Evolutionary conservation across 2,329 filamentous ascomycete species (phyloP).

Genomic region (Diaporthe aspalathi): DNA sequence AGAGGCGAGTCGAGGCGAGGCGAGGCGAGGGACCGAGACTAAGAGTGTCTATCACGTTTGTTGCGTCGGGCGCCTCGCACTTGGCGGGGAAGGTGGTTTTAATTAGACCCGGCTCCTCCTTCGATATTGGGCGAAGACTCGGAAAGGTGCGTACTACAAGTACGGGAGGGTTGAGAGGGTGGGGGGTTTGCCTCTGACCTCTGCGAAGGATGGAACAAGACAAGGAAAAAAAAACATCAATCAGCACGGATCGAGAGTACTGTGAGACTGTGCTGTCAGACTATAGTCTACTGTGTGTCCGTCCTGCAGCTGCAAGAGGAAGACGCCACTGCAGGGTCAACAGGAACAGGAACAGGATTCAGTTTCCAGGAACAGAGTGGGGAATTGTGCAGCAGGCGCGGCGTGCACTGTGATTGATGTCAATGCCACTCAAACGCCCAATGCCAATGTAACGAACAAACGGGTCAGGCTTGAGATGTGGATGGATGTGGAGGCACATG

Average conservation of each 20-base stretch:
- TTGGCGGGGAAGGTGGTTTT: constrained; percentile 20
- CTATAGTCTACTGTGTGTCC: too few species aligned
- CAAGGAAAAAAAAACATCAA: background rate
- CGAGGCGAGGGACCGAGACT: constrained; percentile 13
- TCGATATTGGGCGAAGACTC: constrained; percentile 15
- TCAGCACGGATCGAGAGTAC: background rate
- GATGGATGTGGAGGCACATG: constrained; percentile 1
- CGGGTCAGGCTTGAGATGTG: background rate
- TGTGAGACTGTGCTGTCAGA: too few species aligned
- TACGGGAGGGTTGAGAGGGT: background rate
- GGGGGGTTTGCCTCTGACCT: background rate
- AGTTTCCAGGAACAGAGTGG: constrained; percentile 11
- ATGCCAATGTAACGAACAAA: too few species aligned
- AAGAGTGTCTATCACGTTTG: constrained; percentile 11
- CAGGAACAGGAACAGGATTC: constrained; percentile 20
- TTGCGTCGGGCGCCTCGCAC: constrained; percentile 12
- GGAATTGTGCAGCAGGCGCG: constrained; percentile 7
- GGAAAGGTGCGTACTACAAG: background rate
- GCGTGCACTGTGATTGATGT: constrained; percentile 13
- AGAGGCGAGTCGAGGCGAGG: too few species aligned
- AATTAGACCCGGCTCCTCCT: constrained; percentile 30
- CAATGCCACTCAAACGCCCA: too few species aligned
- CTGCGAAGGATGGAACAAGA: background rate
- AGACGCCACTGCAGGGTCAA: constrained; percentile 18
- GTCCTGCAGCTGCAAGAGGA: constrained; percentile 24